Conservation (phyloP, 208 protist genomes). For the Leishmania gerbilli region DNA sequence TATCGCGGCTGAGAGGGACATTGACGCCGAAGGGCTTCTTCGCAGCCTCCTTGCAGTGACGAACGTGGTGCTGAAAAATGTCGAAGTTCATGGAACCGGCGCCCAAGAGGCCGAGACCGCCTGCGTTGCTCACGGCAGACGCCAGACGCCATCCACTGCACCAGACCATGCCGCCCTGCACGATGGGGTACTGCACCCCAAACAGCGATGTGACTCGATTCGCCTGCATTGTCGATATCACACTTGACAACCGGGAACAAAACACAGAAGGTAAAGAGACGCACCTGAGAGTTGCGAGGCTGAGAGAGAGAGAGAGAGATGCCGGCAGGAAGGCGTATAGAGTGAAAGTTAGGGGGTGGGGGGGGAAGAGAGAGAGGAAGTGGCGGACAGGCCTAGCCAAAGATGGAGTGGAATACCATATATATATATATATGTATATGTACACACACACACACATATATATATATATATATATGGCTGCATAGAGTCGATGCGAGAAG, state of each 20-base stretch:
- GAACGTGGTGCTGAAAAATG: conserved; percentile 60
- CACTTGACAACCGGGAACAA: neutral
- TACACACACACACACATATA: too few species aligned
- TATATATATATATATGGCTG: neutral
- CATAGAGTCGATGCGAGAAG: neutral
- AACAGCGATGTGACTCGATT: conserved; percentile 62
- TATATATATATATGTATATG: neutral
- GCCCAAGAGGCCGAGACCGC: conserved; percentile 85
- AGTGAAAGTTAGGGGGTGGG: neutral
- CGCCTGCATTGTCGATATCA: conserved; percentile 26
- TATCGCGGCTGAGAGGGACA: conserved; percentile 49
- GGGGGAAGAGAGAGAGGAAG: neutral
- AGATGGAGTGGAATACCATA: neutral
- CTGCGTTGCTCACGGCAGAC: conserved; percentile 84
- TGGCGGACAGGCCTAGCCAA: neutral
- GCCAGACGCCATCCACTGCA: conserved; percentile 79
- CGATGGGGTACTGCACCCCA: conserved; percentile 78
- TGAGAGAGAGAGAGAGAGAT: neutral
- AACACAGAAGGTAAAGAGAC: neutral
- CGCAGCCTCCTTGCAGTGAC: conserved; percentile 41
- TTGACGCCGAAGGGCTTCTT: conserved; percentile 86
- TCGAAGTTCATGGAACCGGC: conserved; percentile 76
- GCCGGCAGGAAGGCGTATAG: neutral
- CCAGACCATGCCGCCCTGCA: conserved; percentile 85
- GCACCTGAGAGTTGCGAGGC: neutral